These are phyloP conservation scores for Penicillium sp. DNA, from an alignment of 2,329 filamentous ascomycete genomes.

Conservation along the genomic window DNA sequence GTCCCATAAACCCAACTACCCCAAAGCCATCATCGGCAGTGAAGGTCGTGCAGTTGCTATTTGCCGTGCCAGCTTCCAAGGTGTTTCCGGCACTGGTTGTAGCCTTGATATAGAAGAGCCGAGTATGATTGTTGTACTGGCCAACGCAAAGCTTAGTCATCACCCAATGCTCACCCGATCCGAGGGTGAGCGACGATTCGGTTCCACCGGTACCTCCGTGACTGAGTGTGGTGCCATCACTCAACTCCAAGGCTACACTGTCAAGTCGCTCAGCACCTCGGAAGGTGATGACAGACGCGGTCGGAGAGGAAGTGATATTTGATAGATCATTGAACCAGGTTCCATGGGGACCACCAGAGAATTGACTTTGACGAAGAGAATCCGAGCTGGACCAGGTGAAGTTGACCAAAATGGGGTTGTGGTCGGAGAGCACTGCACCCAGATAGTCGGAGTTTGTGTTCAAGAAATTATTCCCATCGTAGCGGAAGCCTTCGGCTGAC, in stretches of 20 bases:
- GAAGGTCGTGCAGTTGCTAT: constrained; percentile 53
- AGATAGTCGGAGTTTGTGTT: constrained; percentile 49
- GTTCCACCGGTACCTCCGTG: constrained; percentile 62
- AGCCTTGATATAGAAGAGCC: constrained; percentile 61
- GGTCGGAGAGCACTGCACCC: constrained; percentile 62
- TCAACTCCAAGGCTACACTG: constrained; percentile 53
- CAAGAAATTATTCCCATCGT: constrained; percentile 62
- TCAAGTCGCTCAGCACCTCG: constrained; percentile 57
- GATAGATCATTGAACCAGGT: constrained; percentile 62
- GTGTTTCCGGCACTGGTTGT: constrained; percentile 56
- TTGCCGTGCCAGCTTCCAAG: constrained; percentile 51
- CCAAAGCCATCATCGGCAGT: constrained; percentile 55
- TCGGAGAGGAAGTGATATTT: constrained; percentile 36
- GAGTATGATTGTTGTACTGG: constrained; percentile 50
- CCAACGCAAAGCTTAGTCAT: constrained; percentile 57
- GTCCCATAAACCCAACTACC: constrained; percentile 59
- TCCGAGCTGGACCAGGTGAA: constrained; percentile 49
- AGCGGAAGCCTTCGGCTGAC: constrained; percentile 49
- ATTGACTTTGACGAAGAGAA: constrained; percentile 50
- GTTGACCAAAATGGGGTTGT: constrained; percentile 59
- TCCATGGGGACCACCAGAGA: constrained; percentile 34
- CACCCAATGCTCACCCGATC: constrained; percentile 54
- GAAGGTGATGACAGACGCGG: constrained; percentile 45
- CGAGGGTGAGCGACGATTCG: constrained; percentile 50
- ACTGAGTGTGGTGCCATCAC: constrained; percentile 53